Percentiles rank a stretch among this genome's conserved stretches.
Evolutionary conservation across 257 asterid species (phyloP).

Genomic region (Fraxinus pennsylvanica): DNA sequence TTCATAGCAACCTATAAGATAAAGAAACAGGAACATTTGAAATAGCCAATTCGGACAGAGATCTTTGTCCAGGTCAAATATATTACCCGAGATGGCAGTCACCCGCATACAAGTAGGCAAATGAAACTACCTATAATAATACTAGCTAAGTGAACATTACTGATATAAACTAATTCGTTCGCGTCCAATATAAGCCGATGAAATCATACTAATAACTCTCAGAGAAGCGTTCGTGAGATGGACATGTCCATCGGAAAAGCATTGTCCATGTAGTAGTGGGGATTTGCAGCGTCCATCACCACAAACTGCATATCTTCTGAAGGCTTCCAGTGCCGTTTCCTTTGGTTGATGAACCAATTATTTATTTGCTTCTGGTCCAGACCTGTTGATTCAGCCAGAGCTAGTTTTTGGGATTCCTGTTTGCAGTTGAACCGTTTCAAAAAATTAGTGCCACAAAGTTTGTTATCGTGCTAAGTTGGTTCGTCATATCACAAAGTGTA

Average conservation of each 20-base stretch:
- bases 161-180: not conserved
- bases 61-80: not conserved
- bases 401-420: slow-evolving; percentile 95
- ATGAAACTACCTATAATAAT: not conserved
- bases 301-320: slow-evolving; percentile 97
- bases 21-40: not conserved
- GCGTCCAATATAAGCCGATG: not conserved
- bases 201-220: not conserved
- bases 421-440: not conserved
- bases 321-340: slow-evolving; percentile 97
- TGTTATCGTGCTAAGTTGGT: no score
- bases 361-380: slow-evolving; percentile 92
- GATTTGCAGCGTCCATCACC: slow-evolving; percentile 84
- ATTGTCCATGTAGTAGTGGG: slow-evolving; percentile 70
- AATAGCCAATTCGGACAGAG: not conserved
- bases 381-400: slow-evolving; percentile 86
- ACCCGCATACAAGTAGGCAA: not conserved
- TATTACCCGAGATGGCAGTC: not conserved
- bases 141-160: not conserved
- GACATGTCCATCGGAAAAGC: slow-evolving; percentile 82
- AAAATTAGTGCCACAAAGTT: not conserved
- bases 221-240: slow-evolving; percentile 71
- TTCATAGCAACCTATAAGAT: not conserved
- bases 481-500: not conserved
- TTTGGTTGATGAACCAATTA: slow-evolving; percentile 94